Evolutionary conservation across 1,284 basidiomycete species (phyloP), one percentile per base, ranked within the genome.

Genomic region (Pseudozyma thailandica): DNA sequence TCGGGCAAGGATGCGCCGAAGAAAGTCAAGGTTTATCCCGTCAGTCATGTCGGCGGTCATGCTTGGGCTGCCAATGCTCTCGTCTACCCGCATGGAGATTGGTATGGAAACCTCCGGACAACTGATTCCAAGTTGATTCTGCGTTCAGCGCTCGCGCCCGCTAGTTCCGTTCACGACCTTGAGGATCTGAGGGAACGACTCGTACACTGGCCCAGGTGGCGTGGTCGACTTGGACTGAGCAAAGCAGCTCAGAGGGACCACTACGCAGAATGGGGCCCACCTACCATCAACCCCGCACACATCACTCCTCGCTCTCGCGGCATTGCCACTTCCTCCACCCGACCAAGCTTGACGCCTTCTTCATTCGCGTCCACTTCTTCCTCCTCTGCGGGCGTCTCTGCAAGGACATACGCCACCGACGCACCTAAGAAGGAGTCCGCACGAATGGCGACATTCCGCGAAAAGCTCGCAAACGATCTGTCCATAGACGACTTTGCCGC

Each of bases 131-230:
- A 74, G 30, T 62, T 81, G 6, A 42, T 77, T 8, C 49, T 81
- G 25, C 74, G 79, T 13, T 68, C 79, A 3, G 79, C 78, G 0
- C 62, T 81, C 2, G 60, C 75, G 2, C 83, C 84, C 9, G 76
- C 82, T 1, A 63, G 76, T 6, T 64, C 72, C 4, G 63, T 76
- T 1, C 65, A 84, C 50, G 80, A 83, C 41, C 46, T 78, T 25
- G 69, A 81, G 5, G 73, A 77, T 26, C 42, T 73, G 28, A 42
- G 77, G 12, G 71, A 78, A 15, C 38, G 78, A 0, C 57, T 79
- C 2, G 80, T 82, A 0, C 75, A 80, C 52, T 83, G 75, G 77
- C 63, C 78, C 0, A 69, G 78, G 4, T 84, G 84, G 84, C 72
- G 84, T 20, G 84, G 84, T 3, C 75, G 83, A 13, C 63, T 83